Conservation (phyloP, 1,284 basidiomycete genomes). For the Cutaneotrichosporon sp. region DNA sequence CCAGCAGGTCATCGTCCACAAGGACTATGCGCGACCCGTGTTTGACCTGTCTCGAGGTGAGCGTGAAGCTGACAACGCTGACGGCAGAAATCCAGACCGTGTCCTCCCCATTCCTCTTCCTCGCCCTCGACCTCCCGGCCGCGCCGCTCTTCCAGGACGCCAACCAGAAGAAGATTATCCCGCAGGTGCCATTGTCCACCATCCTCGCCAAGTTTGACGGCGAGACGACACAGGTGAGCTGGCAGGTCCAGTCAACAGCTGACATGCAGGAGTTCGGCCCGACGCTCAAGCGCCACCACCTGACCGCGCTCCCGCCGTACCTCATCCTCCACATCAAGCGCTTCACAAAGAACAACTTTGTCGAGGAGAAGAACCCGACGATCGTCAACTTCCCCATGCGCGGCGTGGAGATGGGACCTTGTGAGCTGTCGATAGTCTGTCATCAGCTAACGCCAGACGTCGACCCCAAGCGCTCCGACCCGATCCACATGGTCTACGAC, state of each 20-base stretch:
- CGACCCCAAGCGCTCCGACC: conserved; percentile 63
- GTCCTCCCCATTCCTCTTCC: conserved; percentile 88
- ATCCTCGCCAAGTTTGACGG: conserved; percentile 96
- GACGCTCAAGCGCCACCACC: conserved; percentile 83
- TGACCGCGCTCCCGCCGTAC: conserved; percentile 83
- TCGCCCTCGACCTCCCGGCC: conserved; percentile 92
- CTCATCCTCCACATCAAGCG: conserved; percentile 95
- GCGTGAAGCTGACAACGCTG: conserved; percentile 22
- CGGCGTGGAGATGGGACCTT: conserved; percentile 86
- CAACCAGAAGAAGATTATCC: conserved; percentile 97
- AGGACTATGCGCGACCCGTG: conserved; percentile 75
- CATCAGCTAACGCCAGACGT: conserved; percentile 65
- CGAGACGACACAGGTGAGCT: conserved; percentile 71
- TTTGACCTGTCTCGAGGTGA: conserved; percentile 90
- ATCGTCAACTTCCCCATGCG: conserved; percentile 96
- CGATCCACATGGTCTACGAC: conserved; percentile 76
- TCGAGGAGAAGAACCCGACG: conserved; percentile 98
- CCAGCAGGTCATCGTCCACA: conserved; percentile 82
- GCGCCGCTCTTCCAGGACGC: conserved; percentile 95
- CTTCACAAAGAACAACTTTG: conserved; percentile 97
- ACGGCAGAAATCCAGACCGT: conserved; percentile 77
- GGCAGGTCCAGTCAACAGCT: background rate
- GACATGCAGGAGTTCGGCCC: conserved; percentile 72
- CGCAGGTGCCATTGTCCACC: conserved; percentile 88
- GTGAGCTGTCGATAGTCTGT: conserved; percentile 62